Evolutionary conservation across 108 stramenopile genomes (phyloP), one percentile per base, ranked within the genome.

Genomic region (Cylindrotheca fusiformis): DNA sequence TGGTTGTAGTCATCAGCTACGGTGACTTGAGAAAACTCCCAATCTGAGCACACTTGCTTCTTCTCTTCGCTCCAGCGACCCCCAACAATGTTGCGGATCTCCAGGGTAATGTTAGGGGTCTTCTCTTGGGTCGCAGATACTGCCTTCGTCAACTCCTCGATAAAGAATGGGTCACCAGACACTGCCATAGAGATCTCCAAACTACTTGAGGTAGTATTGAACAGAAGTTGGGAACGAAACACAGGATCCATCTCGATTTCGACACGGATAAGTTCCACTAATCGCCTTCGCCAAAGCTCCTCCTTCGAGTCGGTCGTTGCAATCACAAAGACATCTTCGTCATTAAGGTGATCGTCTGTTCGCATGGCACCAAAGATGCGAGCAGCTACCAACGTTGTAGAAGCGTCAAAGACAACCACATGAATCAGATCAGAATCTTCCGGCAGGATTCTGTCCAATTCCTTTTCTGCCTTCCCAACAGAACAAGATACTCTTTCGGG

Each of bases 401-500:
- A 23, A 2, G 27, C 22, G 62, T 81, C 80, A 22, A 81, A 17
- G 3, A 77, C 52, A 4, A 81, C 25, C 22, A 63, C 32, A 22
- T 68, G 30, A 41, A 73, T 32, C 20, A 51, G 45, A 20, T 60
- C 55, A n/a, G 23, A 45, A 2, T 55, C 52, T 3, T 25, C 28
- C 6, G 6, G 36, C 14, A 41, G 36, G 36, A 41, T 10, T 41
- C 10, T 6, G 36, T 41, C 36, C 6, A 41, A 14, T 6, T 10
- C 14, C 36, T 41, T 14, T 41, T 41, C 14, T 14, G 36, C 36
- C 10, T 10, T 10, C 6, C 14, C 36, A 14, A 41, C 14, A 41
- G 36, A 41, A 14, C 36, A 14, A 10, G 36, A 10, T 6, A 41
- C 14, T 10, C 36, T 6, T 10, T 6, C 14, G 10, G 14, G 6